These are phyloP conservation scores for Sphaceloma murrayae DNA, from an alignment of 2,329 filamentous ascomycete genomes.

Conservation along the genomic window DNA sequence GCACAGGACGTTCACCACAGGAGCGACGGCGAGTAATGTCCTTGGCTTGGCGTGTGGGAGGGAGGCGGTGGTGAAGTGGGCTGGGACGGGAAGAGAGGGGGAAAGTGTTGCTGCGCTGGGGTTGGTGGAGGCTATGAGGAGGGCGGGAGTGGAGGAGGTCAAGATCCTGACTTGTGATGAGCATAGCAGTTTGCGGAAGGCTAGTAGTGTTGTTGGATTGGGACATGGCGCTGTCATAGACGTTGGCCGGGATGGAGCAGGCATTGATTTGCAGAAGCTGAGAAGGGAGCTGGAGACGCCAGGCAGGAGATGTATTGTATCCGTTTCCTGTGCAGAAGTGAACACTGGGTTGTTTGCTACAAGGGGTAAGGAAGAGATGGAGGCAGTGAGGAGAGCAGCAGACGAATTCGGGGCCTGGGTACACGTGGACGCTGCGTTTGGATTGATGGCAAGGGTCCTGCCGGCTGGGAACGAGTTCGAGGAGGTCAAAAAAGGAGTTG, in stretches of 20 bases:
- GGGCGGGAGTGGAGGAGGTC: slow-evolving; percentile 55
- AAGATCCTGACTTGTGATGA: slow-evolving; percentile 72
- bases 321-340: slow-evolving; percentile 77
- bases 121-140: slow-evolving; percentile 54
- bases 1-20: slow-evolving; percentile 74
- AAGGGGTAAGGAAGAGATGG: slow-evolving; percentile 47
- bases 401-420: slow-evolving; percentile 72
- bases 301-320: slow-evolving; percentile 59
- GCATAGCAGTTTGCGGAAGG: slow-evolving; percentile 77
- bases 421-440: slow-evolving; percentile 87
- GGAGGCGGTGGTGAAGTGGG: slow-evolving; percentile 51
- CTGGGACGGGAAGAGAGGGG: slow-evolving; percentile 28
- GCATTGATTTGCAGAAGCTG: slow-evolving; percentile 57
- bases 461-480: slow-evolving; percentile 47
- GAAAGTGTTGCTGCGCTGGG: slow-evolving; percentile 58
- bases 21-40: slow-evolving; percentile 55
- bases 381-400: slow-evolving; percentile 56
- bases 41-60: slow-evolving; percentile 60
- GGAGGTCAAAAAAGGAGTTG: slow-evolving; percentile 41
- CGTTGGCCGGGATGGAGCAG: slow-evolving; percentile 44
- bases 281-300: slow-evolving; percentile 49
- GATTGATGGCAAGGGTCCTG: slow-evolving; percentile 65
- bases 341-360: slow-evolving; percentile 79
- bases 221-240: slow-evolving; percentile 60
- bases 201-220: slow-evolving; percentile 70